phyloP scores from a whole-genome alignment of 2,329 filamentous ascomycete genomes.

The Herpotrichia juniperi region DNA sequence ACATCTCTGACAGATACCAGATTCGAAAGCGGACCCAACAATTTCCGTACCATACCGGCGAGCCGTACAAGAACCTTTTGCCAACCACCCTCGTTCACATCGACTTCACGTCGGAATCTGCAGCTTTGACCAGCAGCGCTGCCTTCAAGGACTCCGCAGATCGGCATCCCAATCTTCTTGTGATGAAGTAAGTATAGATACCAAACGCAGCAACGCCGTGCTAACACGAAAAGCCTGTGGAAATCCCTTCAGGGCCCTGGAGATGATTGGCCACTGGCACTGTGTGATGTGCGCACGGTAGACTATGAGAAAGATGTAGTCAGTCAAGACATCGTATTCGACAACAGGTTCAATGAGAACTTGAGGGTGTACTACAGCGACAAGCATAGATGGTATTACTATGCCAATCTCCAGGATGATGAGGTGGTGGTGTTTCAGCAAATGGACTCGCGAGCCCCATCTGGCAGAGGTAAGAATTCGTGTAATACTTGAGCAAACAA shows the following conservation, averaged over 20 bases:
- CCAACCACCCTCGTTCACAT: too few species aligned
- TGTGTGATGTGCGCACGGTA: slow-evolving; percentile 10
- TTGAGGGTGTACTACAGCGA: slow-evolving; percentile 11
- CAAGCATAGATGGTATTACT: slow-evolving; percentile 17
- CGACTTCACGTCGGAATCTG: too few species aligned
- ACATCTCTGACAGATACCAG: too few species aligned
- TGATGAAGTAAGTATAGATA: too few species aligned
- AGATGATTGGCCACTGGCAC: slow-evolving; percentile 13
- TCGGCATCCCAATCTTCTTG: too few species aligned
- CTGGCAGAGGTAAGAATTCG: too few species aligned
- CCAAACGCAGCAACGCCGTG: neutral
- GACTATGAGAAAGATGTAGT: slow-evolving; percentile 5
- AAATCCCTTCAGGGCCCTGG: slow-evolving; percentile 10
- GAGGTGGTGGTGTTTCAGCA: slow-evolving; percentile 1
- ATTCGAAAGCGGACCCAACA: too few species aligned
- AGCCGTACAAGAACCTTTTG: too few species aligned
- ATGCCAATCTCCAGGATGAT: slow-evolving; percentile 5
- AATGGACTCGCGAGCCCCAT: neutral
- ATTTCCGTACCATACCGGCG: too few species aligned
- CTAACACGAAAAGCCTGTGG: slow-evolving; percentile 6
- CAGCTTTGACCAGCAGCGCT: too few species aligned
- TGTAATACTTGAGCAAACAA: too few species aligned
- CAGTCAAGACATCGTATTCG: slow-evolving; percentile 6
- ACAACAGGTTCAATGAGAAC: slow-evolving; percentile 10
- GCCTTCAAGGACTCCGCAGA: too few species aligned